These are phyloP conservation scores for Metroxylon sagu DNA, from an alignment of 176 grass and related monocot species.

Conservation along the genomic window DNA sequence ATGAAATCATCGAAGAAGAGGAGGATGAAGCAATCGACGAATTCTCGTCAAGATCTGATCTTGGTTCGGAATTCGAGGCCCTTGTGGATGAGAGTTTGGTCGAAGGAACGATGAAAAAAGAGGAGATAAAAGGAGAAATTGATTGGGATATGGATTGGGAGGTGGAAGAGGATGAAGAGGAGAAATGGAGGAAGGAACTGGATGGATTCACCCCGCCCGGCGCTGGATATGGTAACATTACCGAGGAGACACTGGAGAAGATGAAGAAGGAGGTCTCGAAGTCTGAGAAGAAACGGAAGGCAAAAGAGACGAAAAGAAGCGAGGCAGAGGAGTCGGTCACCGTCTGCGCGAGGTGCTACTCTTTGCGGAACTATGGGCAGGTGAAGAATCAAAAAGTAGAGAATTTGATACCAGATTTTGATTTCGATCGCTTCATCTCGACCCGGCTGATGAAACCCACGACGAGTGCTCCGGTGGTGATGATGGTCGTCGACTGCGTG, in stretches of 20 bases:
- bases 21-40: conserved; percentile 25
- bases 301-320: conserved; percentile 43
- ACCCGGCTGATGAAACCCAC: conserved; percentile 63
- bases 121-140: conserved; percentile 31
- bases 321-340: conserved; percentile 31
- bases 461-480: conserved; percentile 46
- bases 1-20: conserved; percentile 37
- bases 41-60: conserved; percentile 16
- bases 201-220: conserved; percentile 62
- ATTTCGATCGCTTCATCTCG: conserved; percentile 78
- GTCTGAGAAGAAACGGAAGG: conserved; percentile 55
- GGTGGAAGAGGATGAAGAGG: conserved; percentile 32
- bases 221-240: conserved; percentile 74
- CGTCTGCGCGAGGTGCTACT: conserved; percentile 79
- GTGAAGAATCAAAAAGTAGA: conserved; percentile 84
- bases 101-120: conserved; percentile 8
- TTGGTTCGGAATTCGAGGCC: conserved; percentile 18
- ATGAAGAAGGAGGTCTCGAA: conserved; percentile 79
- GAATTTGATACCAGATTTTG: conserved; percentile 89
- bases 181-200: conserved; percentile 58
- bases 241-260: conserved; percentile 46
- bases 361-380: conserved; percentile 76
- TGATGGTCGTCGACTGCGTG: conserved; percentile 81
- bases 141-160: conserved; percentile 44
- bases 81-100: conserved; percentile 21